Evolutionary conservation across 2,329 filamentous ascomycete genomes (phyloP).

Genomic region (Aspergillus sp.): DNA sequence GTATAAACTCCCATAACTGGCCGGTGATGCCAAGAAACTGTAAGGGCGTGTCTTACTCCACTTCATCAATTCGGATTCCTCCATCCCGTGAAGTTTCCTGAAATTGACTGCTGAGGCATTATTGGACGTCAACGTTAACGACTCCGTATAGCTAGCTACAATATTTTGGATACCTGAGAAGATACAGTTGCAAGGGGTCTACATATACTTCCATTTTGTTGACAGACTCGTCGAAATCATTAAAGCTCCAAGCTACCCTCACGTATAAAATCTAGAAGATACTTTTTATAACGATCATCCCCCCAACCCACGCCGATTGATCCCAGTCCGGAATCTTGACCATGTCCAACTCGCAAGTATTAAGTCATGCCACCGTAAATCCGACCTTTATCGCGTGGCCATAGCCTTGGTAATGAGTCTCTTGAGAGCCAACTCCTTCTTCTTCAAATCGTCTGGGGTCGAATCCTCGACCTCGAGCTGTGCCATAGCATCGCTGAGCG

Average conservation of each 20-base stretch:
- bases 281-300: slow-evolving; percentile 30
- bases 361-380: not conserved
- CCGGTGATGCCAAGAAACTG: not conserved
- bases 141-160: too few species aligned
- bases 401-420: slow-evolving; percentile 97
- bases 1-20: not conserved
- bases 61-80: not conserved
- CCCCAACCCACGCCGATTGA: not conserved
- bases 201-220: not conserved
- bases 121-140: too few species aligned
- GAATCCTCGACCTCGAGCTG: slow-evolving; percentile 96
- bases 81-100: not conserved
- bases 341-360: slow-evolving; percentile 6
- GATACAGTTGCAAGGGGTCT: too few species aligned
- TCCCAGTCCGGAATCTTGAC: not conserved
- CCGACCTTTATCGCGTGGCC: slow-evolving; percentile 73
- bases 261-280: slow-evolving; percentile 28
- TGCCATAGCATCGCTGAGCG: slow-evolving; percentile 95
- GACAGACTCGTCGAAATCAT: slow-evolving; percentile 28
- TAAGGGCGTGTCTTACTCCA: not conserved
- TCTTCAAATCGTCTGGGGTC: slow-evolving; percentile 91
- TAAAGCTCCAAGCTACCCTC: slow-evolving; percentile 22
- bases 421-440: slow-evolving; percentile 99
- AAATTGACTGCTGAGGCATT: not conserved
- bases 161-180: too few species aligned